These are phyloP conservation scores for Vigna unguiculata DNA, from an alignment of 306 rosid species.

Conservation along the genomic window DNA sequence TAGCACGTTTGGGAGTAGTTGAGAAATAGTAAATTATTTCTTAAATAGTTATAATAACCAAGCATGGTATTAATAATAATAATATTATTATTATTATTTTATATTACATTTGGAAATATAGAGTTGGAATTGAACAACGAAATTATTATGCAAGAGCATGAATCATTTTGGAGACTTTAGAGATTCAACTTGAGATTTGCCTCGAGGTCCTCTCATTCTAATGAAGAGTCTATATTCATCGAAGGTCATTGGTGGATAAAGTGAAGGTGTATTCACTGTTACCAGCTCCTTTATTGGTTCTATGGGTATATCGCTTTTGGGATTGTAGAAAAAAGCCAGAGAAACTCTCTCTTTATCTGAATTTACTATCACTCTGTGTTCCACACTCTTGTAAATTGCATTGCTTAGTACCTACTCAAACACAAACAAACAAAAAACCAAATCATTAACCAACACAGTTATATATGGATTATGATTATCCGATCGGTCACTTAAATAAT, in stretches of 20 bases:
- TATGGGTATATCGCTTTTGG: constrained; percentile 81
- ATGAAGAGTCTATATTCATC: constrained; percentile 86
- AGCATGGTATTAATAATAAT: no score
- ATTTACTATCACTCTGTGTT: constrained; percentile 91
- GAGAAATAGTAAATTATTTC: no score
- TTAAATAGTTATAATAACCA: neutral
- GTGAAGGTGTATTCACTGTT: constrained; percentile 59
- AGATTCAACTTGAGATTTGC: constrained; percentile 94
- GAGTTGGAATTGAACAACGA: neutral
- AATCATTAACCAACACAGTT: neutral
- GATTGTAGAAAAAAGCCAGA: constrained; percentile 93
- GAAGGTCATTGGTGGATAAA: constrained; percentile 79
- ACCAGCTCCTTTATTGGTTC: constrained; percentile 71
- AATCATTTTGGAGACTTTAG: constrained; percentile 57
- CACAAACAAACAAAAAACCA: neutral
- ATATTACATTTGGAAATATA: no score
- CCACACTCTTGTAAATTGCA: constrained; percentile 84
- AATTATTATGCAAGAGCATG: neutral
- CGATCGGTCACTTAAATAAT: no score
- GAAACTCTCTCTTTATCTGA: constrained; percentile 77
- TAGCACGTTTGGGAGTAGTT: neutral
- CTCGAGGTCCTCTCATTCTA: constrained; percentile 82
- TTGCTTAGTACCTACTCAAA: constrained; percentile 76
- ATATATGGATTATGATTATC: no score
- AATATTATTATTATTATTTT: no score